phyloP scores from a whole-genome alignment of 306 rosid genomes.

The Oxytropis ochrocephala region DNA sequence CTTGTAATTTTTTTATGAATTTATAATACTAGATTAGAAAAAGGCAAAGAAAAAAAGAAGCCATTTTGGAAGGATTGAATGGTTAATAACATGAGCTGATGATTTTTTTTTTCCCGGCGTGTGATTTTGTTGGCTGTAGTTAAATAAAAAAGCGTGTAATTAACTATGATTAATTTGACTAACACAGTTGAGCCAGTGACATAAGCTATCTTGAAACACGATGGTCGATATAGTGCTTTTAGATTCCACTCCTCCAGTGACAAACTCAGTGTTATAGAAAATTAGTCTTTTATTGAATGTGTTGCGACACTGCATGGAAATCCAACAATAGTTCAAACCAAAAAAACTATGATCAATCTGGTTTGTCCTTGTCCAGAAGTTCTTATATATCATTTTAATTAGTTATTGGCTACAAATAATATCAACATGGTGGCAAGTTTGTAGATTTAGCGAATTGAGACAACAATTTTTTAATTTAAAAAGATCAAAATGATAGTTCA shows the following conservation, averaged over 20 bases:
- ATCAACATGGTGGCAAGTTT: neutral
- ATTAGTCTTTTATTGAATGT: too few species aligned
- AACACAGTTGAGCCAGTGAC: too few species aligned
- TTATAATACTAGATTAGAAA: neutral
- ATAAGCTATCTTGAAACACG: too few species aligned
- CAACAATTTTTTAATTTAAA: neutral
- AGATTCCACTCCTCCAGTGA: too few species aligned
- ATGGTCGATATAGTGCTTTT: too few species aligned
- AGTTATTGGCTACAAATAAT: neutral
- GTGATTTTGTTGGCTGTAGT: neutral
- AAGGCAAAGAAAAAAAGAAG: neutral
- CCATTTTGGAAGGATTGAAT: neutral
- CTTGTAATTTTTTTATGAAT: neutral
- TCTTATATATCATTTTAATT: neutral
- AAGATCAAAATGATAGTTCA: too few species aligned
- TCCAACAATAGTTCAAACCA: too few species aligned
- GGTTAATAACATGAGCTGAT: neutral
- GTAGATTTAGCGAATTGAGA: neutral
- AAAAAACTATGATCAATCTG: neutral
- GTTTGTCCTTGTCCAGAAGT: neutral
- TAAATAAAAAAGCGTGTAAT: too few species aligned
- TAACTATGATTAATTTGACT: too few species aligned
- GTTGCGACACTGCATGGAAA: too few species aligned
- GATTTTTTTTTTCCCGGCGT: neutral
- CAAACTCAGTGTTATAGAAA: too few species aligned